Percentiles rank a stretch among this genome's conserved stretches.
These are phyloP conservation scores for Oryza glaberrima DNA, from an alignment of 176 grass and related monocot genomes.

Conservation along the genomic window DNA sequence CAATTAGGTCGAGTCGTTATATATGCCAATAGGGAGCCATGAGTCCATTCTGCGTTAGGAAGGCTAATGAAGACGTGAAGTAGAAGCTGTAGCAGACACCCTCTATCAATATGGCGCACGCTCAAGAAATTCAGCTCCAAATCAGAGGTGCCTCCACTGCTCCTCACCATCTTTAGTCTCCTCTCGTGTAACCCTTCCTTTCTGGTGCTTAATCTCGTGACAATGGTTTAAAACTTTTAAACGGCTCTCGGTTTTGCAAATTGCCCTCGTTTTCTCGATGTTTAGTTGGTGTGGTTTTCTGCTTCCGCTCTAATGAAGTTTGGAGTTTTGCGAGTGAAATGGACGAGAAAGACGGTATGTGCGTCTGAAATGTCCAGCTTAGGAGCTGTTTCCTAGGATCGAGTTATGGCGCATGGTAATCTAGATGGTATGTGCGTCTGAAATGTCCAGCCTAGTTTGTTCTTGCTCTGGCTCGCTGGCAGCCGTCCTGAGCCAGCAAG, in stretches of 20 bases:
- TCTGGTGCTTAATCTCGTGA: neutral
- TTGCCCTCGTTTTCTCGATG: neutral
- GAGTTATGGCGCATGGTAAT: neutral
- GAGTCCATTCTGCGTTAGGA: neutral
- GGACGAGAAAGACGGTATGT: neutral
- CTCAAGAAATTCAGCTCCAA: constrained; percentile 63
- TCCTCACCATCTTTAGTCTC: neutral
- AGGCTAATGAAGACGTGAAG: neutral
- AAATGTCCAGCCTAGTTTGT: neutral
- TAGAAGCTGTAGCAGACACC: neutral
- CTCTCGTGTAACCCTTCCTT: neutral
- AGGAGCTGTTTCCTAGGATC: neutral
- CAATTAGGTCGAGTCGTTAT: neutral
- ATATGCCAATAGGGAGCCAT: constrained; percentile 18
- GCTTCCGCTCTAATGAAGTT: neutral
- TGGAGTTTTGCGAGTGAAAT: neutral
- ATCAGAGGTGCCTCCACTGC: constrained; percentile 44
- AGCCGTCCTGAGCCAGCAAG: neutral
- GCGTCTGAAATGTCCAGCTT: too few species aligned
- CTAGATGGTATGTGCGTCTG: neutral
- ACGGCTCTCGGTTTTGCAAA: neutral
- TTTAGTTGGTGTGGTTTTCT: neutral
- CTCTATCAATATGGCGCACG: constrained; percentile 37
- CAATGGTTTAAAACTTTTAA: neutral
- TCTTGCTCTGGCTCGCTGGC: neutral